A percentile compares a stretch with the other conserved stretches of the same genome.
These are phyloP conservation scores for Plectosphaerella plurivora DNA, from an alignment of 2,329 filamentous ascomycete genomes.

Conservation along the genomic window DNA sequence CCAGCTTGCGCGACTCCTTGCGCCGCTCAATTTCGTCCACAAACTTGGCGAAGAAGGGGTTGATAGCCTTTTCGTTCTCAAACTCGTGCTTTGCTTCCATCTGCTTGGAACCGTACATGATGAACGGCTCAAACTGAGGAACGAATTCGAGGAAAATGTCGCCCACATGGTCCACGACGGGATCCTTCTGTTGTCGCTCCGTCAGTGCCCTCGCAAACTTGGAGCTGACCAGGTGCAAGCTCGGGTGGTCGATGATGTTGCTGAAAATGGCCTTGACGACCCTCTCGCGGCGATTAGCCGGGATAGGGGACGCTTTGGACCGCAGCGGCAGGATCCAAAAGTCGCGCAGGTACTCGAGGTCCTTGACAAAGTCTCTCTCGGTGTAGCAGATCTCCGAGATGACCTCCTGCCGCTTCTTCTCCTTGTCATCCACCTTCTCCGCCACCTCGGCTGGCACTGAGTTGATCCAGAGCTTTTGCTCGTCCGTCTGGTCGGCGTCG, in stretches of 20 bases:
- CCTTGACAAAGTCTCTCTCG: constrained; percentile 97
- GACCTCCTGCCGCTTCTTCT: constrained; percentile 97
- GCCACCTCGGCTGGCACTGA: constrained; percentile 93
- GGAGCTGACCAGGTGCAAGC: constrained; percentile 86
- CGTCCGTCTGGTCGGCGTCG: constrained; percentile 77
- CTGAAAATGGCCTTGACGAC: constrained; percentile 94
- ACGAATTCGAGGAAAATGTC: constrained; percentile 94
- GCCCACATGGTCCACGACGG: constrained; percentile 83
- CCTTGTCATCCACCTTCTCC: constrained; percentile 80
- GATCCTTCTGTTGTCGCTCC: constrained; percentile 81
- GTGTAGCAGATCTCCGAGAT: constrained; percentile 99
- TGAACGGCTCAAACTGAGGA: constrained; percentile 91
- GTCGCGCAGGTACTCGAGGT: constrained; percentile 93
- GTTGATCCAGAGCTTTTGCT: constrained; percentile 99
- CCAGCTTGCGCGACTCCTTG: constrained; percentile 93
- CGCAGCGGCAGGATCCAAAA: constrained; percentile 97
- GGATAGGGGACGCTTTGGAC: constrained; percentile 79
- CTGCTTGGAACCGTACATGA: constrained; percentile 92
- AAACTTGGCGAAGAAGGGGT: constrained; percentile 80
- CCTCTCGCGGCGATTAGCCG: constrained; percentile 78
- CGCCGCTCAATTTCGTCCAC: constrained; percentile 94
- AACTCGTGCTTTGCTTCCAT: constrained; percentile 97
- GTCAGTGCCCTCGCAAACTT: constrained; percentile 85
- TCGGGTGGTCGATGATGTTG: constrained; percentile 80
- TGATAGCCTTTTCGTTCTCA: constrained; percentile 87